Conservation (phyloP, 2,329 filamentous ascomycete genomes). For the Byssochlamys sp. region DNA sequence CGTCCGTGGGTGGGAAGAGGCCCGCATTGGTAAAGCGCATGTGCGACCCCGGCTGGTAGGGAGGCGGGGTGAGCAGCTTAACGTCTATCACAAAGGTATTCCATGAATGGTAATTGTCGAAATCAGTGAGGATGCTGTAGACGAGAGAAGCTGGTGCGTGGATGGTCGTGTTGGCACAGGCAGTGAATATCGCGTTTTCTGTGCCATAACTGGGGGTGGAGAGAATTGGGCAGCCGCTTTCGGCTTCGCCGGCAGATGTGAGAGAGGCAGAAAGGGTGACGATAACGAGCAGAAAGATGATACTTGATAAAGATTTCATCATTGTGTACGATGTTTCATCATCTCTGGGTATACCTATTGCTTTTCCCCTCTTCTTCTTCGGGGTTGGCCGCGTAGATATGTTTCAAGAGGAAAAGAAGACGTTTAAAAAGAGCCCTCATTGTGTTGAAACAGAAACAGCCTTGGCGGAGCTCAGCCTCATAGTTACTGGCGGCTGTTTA, state of each 20-base stretch:
- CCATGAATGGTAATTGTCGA: slow-evolving; percentile 1
- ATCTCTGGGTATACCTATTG: not conserved
- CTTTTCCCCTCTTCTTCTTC: not conserved
- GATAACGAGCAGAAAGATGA: not conserved
- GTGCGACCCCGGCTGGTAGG: not conserved
- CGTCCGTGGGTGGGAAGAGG: not conserved
- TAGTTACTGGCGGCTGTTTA: no score
- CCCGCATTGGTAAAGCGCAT: slow-evolving; percentile 1
- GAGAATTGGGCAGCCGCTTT: not conserved
- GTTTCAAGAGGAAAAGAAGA: not conserved
- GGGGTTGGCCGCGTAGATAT: not conserved
- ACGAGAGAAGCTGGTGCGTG: not conserved
- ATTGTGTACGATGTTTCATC: not conserved
- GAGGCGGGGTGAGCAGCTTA: not conserved
- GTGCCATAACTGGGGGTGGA: slow-evolving; percentile 1
- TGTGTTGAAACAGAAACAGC: no score
- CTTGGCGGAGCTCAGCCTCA: no score
- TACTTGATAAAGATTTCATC: not conserved
- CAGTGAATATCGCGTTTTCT: slow-evolving; percentile 1
- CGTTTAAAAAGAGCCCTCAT: no score
- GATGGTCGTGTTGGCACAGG: slow-evolving; percentile 1
- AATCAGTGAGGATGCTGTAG: slow-evolving; percentile 1
- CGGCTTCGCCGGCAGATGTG: not conserved
- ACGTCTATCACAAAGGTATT: slow-evolving; percentile 1
- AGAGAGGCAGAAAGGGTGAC: not conserved